These are phyloP conservation scores for Endothia cerciana DNA, from an alignment of 2,329 filamentous ascomycete species.

Conservation along the genomic window DNA sequence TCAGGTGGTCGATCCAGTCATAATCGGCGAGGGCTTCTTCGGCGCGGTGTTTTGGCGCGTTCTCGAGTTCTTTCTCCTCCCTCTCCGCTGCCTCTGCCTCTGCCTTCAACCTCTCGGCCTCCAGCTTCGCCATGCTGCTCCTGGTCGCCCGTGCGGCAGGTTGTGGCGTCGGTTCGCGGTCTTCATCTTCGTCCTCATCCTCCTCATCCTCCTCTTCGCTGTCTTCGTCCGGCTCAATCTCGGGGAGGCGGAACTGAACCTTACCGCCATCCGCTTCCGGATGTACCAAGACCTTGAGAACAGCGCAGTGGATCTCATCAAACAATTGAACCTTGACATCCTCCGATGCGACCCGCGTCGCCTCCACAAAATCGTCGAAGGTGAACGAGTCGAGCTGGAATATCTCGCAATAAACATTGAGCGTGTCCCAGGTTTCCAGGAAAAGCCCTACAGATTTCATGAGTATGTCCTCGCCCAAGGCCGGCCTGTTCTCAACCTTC, in stretches of 20 bases:
- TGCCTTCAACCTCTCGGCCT: slow-evolving; percentile 69
- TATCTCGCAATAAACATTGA: slow-evolving; percentile 97
- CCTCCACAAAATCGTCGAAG: slow-evolving; percentile 92
- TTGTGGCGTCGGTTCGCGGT: slow-evolving; percentile 73
- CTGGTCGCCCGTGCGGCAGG: slow-evolving; percentile 74
- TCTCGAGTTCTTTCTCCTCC: slow-evolving; percentile 50
- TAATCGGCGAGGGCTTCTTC: slow-evolving; percentile 75
- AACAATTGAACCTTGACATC: slow-evolving; percentile 81
- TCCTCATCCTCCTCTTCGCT: slow-evolving; percentile 67
- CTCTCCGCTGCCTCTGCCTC: slow-evolving; percentile 60
- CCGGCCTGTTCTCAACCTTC: slow-evolving; percentile 49
- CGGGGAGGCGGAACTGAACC: slow-evolving; percentile 77
- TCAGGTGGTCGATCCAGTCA: slow-evolving; percentile 84
- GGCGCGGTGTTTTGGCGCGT: slow-evolving; percentile 65
- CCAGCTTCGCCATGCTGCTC: slow-evolving; percentile 82
- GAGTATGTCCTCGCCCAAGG: slow-evolving; percentile 63
- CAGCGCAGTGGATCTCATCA: slow-evolving; percentile 87
- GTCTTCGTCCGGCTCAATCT: slow-evolving; percentile 72
- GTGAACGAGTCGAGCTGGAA: slow-evolving; percentile 96
- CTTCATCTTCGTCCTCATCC: slow-evolving; percentile 54
- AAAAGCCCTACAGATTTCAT: slow-evolving; percentile 86
- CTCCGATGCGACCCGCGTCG: slow-evolving; percentile 76
- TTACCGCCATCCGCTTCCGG: slow-evolving; percentile 76
- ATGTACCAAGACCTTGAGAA: slow-evolving; percentile 84
- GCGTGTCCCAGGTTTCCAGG: slow-evolving; percentile 91